These are phyloP conservation scores for Flaveria floridana DNA, from an alignment of 140 eudicot species.

Conservation along the genomic window DNA sequence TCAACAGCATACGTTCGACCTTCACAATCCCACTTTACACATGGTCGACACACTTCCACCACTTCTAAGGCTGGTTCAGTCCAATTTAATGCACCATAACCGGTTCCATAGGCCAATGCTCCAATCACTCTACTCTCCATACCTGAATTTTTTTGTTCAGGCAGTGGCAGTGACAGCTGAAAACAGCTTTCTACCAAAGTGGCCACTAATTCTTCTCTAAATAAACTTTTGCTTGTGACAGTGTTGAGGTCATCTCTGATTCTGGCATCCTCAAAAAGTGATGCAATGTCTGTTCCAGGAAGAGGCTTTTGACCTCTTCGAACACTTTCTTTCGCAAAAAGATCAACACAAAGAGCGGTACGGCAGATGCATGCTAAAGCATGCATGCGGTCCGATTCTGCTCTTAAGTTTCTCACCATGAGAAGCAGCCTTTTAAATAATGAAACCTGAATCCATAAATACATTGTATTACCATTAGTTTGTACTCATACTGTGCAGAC, in stretches of 20 bases:
- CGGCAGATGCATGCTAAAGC: conserved; percentile 96
- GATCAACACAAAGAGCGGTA: conserved; percentile 94
- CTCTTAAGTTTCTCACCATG: conserved; percentile 93
- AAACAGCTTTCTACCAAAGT: conserved; percentile 95
- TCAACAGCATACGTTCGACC: conserved; percentile 98
- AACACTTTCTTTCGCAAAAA: conserved; percentile 88
- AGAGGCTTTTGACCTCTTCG: conserved; percentile 95
- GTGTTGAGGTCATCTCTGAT: conserved; percentile 79
- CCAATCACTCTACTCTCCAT: conserved; percentile 98
- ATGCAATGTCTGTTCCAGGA: conserved; percentile 91
- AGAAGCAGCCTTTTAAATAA: conserved; percentile 85
- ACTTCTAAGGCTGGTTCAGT: conserved; percentile 97
- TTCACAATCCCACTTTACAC: conserved; percentile 96
- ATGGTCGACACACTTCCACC: conserved; percentile 98
- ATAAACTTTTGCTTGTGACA: conserved; percentile 76
- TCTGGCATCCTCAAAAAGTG: conserved; percentile 83
- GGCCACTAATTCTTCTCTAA: conserved; percentile 95
- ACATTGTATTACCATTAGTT: conserved; percentile 21
- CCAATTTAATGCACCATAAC: conserved; percentile 98
- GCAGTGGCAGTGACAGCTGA: conserved; percentile 89
- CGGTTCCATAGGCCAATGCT: conserved; percentile 98
- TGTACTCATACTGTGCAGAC: not conserved
- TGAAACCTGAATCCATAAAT: conserved; percentile 55
- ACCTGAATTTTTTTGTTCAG: conserved; percentile 86
- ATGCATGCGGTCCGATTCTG: conserved; percentile 97